A percentile compares a stretch with the other conserved stretches of the same genome.
These are phyloP conservation scores for Salicornia ramosissima DNA, from an alignment of 148 eudicot genomes.

Conservation along the genomic window DNA sequence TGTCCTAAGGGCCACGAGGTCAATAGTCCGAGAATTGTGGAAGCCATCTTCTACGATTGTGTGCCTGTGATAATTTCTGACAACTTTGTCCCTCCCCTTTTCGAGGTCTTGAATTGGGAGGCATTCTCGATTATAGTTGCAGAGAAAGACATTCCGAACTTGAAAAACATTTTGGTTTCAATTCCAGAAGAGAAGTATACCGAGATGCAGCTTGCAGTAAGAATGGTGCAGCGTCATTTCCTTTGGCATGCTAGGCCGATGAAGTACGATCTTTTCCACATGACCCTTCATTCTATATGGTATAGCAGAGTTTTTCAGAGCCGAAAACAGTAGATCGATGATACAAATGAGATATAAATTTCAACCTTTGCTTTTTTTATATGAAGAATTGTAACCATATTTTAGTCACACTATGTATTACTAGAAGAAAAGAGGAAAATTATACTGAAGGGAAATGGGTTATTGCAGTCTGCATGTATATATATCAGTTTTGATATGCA, in stretches of 20 bases:
- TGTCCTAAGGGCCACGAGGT: conserved; percentile 91
- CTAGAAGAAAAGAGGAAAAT: not conserved
- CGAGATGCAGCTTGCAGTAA: conserved; percentile 62
- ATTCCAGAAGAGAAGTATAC: conserved; percentile 59
- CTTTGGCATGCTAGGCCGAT: conserved; percentile 68
- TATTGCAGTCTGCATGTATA: conserved; percentile 13
- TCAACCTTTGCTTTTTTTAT: not conserved
- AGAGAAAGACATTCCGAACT: conserved; percentile 72
- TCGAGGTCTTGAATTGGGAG: conserved; percentile 74
- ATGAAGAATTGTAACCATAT: not conserved
- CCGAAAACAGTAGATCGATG: conserved; percentile 9
- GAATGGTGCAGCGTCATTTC: conserved; percentile 68
- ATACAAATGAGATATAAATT: not conserved
- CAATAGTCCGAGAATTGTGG: conserved; percentile 81
- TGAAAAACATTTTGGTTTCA: conserved; percentile 52
- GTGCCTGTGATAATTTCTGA: conserved; percentile 88
- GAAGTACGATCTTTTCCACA: conserved; percentile 77
- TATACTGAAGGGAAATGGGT: not conserved
- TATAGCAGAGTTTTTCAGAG: conserved; percentile 60
- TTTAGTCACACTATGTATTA: too few species aligned
- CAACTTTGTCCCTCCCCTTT: conserved; percentile 83
- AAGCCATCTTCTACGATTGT: conserved; percentile 77
- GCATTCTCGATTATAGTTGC: conserved; percentile 62
- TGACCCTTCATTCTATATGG: conserved; percentile 93
- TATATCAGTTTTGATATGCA: conserved; percentile 5